Evolutionary conservation across 768 basidiomycete genomes (phyloP).

Genomic region (Amanita brunnescens): DNA sequence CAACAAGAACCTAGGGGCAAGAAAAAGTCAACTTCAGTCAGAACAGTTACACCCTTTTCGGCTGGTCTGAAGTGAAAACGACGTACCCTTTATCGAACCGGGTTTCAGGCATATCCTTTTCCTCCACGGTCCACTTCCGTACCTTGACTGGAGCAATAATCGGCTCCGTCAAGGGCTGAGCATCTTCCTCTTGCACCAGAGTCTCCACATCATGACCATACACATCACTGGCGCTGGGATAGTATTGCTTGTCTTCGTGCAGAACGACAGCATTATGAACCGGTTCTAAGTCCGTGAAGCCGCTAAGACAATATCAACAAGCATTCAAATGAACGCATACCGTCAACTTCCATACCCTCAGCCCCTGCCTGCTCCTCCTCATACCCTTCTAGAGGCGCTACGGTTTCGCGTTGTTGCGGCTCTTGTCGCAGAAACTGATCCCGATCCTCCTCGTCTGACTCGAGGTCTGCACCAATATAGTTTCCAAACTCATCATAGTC

Average conservation of each 20-base stretch:
- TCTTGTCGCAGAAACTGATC: slow-evolving; percentile 29
- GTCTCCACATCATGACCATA: slow-evolving; percentile 95
- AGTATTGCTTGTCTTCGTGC: slow-evolving; percentile 98
- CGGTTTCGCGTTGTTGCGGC: slow-evolving; percentile 16
- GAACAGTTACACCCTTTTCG: not conserved
- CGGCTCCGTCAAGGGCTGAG: slow-evolving; percentile 90
- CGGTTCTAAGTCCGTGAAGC: slow-evolving; percentile 42
- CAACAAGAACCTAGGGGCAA: slow-evolving; percentile 66
- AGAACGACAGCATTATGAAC: slow-evolving; percentile 76
- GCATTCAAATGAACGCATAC: slow-evolving; percentile 28
- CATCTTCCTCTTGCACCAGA: slow-evolving; percentile 96
- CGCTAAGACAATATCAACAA: not conserved
- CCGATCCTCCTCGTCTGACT: slow-evolving; percentile 76
- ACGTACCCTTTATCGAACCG: slow-evolving; percentile 94
- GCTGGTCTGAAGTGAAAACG: not conserved
- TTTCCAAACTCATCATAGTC: slow-evolving; percentile 96
- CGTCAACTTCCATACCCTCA: slow-evolving; percentile 82
- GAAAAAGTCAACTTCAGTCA: not conserved
- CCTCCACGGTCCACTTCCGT: slow-evolving; percentile 89
- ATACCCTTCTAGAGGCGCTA: slow-evolving; percentile 72
- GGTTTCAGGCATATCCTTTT: slow-evolving; percentile 93
- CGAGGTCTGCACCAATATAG: slow-evolving; percentile 93
- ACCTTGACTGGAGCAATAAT: slow-evolving; percentile 94
- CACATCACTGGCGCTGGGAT: slow-evolving; percentile 84
- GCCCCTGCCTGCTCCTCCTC: slow-evolving; percentile 53